Conservation (phyloP, 2,329 filamentous ascomycete genomes). For the Teratosphaeriaceae sp. region DNA sequence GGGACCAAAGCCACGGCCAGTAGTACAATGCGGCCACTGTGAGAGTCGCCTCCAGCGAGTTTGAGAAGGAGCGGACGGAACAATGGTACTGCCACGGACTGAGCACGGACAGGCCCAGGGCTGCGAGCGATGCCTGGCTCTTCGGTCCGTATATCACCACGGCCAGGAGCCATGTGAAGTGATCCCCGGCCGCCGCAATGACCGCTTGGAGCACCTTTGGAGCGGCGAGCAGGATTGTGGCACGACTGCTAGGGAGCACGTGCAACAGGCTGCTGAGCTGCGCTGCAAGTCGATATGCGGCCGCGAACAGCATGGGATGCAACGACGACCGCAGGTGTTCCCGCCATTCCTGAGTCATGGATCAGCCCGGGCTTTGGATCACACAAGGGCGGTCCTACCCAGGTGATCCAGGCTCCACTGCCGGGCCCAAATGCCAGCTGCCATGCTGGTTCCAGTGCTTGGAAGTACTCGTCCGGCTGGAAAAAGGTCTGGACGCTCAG, state of each 20-base stretch:
- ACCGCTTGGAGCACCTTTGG: slow-evolving; percentile 72
- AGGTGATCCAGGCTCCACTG: slow-evolving; percentile 88
- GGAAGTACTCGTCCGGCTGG: slow-evolving; percentile 97
- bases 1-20: slow-evolving; percentile 69
- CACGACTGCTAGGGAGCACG: slow-evolving; percentile 49
- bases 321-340: slow-evolving; percentile 81
- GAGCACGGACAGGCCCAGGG: slow-evolving; percentile 61
- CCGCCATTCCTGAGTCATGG: slow-evolving; percentile 73
- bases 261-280: slow-evolving; percentile 49
- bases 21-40: slow-evolving; percentile 71
- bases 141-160: slow-evolving; percentile 62
- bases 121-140: slow-evolving; percentile 58
- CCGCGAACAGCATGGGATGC: slow-evolving; percentile 81
- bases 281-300: slow-evolving; percentile 60
- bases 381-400: slow-evolving; percentile 52
- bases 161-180: slow-evolving; percentile 80
- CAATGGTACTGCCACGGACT: slow-evolving; percentile 98
- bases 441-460: slow-evolving; percentile 93
- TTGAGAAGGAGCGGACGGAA: slow-evolving; percentile 88
- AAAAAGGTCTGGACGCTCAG: slow-evolving; percentile 82
- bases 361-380: background rate
- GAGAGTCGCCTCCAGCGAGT: slow-evolving; percentile 84
- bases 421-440: slow-evolving; percentile 69
- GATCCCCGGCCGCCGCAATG: slow-evolving; percentile 73
- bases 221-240: slow-evolving; percentile 61